Base-by-base conservation (phyloP, 2,329 filamentous ascomycete species). In the Rhinocladiella similis region DNA sequence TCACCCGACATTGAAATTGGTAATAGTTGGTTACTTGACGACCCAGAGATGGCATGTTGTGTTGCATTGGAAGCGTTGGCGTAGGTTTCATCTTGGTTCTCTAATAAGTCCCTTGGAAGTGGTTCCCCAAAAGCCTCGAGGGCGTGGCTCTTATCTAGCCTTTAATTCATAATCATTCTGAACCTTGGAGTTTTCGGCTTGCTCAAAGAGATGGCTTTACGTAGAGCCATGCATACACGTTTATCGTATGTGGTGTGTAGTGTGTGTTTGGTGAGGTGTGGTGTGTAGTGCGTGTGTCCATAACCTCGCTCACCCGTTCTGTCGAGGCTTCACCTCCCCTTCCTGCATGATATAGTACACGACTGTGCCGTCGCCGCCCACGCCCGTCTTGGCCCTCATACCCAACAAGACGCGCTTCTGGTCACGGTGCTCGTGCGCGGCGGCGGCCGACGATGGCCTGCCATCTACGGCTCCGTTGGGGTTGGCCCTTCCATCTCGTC, bases 271-370 rank as follows among this genome's bases (percentile, higher is more conserved):
- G 7, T 27, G 7, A 27, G 4, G 7, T 27, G 7, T 27, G 25
- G 25, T 27, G 25, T 7, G 4, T 3, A 27, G 25, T 27, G 25
- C 7, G 25, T 7, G 25, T 27, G 25, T 27, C 25, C 25, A 27
- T 7, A 27, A 27, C n/a, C n/a, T n/a, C n/a, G 3, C 22, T 63
- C 56, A 63, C 27, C 61, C 61, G 69, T 87, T 86, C 69, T 86
- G 84, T 60, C 84, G 73, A 12, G 84, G 84, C 71, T 87, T 87
- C 25, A 86, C 82, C 50, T 83, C 76, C 3, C 83, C 84, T 66
- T 86, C 83, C 63, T 85, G 82, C 47, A 86, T 76, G 60, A 87
- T 78, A 67, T 87, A 87, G 68, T 86, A 87, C 36, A 84, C 82
- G 27, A 86, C 76, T 1, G 84, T 87, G 41, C 83, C 84, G 67